Evolutionary conservation across 257 asterid genomes (phyloP), one percentile per base, ranked within the genome.

Genomic region (Coffea canephora): DNA sequence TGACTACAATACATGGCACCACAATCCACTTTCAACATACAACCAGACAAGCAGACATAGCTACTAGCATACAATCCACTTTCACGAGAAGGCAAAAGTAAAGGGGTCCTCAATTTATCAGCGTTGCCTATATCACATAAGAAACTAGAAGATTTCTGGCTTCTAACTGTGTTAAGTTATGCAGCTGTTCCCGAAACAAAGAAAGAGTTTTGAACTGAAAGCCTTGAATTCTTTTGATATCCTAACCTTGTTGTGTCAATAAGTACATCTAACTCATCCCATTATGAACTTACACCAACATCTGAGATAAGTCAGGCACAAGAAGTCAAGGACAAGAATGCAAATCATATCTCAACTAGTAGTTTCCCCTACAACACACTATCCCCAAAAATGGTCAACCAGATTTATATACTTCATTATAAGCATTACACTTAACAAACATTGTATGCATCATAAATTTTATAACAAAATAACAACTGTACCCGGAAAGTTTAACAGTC

Each of bases 401-500:
- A 79, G 27, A n/a, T n/a, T 18, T 15, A 48, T 34, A 46, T 11
- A 61, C n/a, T 39, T 49, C 31, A 73, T n/a, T 73, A 68, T 7
- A 48, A 61, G 82, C 13, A 79, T 41, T 72, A 82, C 41, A 74
- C 72, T n/a, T 73, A 15, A 48, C 50, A 79, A 34, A 34, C 31
- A 74, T 19, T 79, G 61, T 39, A 16, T 69, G 66, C 7, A 55
- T n/a, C 5, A 69, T 49, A 81, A 69, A 55, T 83, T 43, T 62
- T 52, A 45, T 34, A 73, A 43, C 43, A 71, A 49, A 36, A 54
- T 77, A 21, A 82, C 65, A 81, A 69, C 80, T 87, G 80, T 89
- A 95, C 99, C 99, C 99, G 59, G 90, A 78, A 74, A 95, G 88
- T 84, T 91, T 91, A 82, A 92, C 93, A 19, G 89, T 86, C 73